These are phyloP conservation scores for Chaetomidium leptoderma DNA, from an alignment of 495 filamentous ascomycete genomes.

Conservation along the genomic window DNA sequence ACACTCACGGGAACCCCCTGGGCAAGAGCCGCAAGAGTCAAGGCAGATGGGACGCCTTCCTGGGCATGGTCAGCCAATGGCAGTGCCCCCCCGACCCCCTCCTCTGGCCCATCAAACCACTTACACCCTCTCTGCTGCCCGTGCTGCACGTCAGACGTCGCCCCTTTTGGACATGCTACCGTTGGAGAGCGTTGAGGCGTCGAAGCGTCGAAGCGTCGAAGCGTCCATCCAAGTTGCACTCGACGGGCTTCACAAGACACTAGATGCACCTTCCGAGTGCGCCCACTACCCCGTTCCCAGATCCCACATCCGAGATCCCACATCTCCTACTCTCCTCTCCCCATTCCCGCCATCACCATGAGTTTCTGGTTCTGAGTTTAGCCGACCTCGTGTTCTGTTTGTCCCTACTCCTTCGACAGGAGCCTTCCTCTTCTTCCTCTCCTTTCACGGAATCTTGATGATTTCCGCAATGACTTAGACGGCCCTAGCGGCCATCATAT, in stretches of 20 bases:
- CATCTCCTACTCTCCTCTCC: constrained; percentile 17
- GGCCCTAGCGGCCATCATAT: constrained; percentile 38
- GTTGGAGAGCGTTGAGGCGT: constrained; percentile 1
- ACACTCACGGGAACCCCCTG: constrained; percentile 20
- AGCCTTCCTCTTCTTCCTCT: constrained; percentile 19
- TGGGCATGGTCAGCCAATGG: constrained; percentile 30
- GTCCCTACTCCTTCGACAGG: constrained; percentile 22
- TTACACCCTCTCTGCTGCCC: constrained; percentile 26
- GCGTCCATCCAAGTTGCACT: not conserved
- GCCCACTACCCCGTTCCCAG: no score
- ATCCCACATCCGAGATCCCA: constrained; percentile 25
- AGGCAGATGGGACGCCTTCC: not conserved
- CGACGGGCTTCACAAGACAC: constrained; percentile 2
- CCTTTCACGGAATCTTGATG: constrained; percentile 33
- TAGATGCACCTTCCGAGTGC: not conserved
- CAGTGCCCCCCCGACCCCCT: constrained; percentile 2
- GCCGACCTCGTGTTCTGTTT: constrained; percentile 27
- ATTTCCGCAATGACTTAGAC: constrained; percentile 37
- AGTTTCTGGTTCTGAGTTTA: constrained; percentile 34
- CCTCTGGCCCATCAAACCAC: constrained; percentile 38
- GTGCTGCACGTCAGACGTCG: constrained; percentile 30
- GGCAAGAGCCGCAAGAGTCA: constrained; percentile 26
- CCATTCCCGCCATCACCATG: constrained; percentile 29
- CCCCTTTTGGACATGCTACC: constrained; percentile 13
- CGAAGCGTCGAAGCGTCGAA: not conserved